Conservation (phyloP, 306 rosid species). For the Fragaria iinumae region DNA sequence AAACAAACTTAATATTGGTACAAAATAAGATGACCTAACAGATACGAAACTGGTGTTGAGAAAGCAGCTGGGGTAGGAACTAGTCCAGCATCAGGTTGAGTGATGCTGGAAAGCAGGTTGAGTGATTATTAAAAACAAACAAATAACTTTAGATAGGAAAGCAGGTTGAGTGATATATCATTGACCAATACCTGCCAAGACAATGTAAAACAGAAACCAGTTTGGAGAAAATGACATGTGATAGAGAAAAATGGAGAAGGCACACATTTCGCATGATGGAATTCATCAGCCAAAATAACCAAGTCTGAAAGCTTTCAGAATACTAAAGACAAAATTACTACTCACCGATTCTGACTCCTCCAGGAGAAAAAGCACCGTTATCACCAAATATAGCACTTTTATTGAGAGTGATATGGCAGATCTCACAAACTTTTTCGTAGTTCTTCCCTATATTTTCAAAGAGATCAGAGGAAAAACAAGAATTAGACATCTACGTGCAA, state of each 20-base stretch:
- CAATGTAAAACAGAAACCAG: not conserved
- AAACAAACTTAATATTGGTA: not conserved
- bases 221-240: not conserved
- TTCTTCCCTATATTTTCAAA: slow-evolving; percentile 49
- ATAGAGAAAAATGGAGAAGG: not conserved
- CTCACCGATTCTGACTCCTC: slow-evolving; percentile 88
- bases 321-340: not conserved
- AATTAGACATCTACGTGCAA: not conserved
- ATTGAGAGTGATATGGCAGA: slow-evolving; percentile 70
- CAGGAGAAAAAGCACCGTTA: slow-evolving; percentile 65
- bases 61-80: not conserved
- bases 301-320: not conserved
- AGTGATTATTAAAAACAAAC: not conserved
- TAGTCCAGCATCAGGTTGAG: not conserved
- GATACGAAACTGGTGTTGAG: not conserved
- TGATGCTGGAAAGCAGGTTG: no score
- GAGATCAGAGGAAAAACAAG: not conserved
- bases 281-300: not conserved
- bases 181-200: not conserved
- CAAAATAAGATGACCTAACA: not conserved
- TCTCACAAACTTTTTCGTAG: slow-evolving; percentile 81
- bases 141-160: not conserved
- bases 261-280: not conserved
- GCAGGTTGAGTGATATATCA: not conserved
- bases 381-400: slow-evolving; percentile 65